Conservation (phyloP, 164 flowering plant genomes). For the Liriodendron chinense region DNA sequence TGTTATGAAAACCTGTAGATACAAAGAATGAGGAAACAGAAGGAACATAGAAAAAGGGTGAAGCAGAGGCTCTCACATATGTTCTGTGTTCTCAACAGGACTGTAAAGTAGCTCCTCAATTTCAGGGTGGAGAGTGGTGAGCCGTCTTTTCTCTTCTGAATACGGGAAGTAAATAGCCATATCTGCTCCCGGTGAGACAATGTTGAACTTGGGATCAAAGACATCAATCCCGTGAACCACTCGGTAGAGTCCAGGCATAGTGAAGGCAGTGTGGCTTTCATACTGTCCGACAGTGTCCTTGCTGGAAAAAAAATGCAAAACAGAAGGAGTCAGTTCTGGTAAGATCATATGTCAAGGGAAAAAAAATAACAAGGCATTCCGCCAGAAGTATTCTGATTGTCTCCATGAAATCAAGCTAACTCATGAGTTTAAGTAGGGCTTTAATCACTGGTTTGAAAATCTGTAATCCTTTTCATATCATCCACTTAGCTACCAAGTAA, state of each 20-base stretch:
- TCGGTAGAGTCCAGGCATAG: slow-evolving; percentile 94
- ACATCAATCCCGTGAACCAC: slow-evolving; percentile 96
- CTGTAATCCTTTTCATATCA: too few species aligned
- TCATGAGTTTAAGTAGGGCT: too few species aligned
- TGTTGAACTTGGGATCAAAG: slow-evolving; percentile 98
- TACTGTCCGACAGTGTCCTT: slow-evolving; percentile 96
- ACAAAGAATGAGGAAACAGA: background rate
- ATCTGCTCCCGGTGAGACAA: slow-evolving; percentile 99
- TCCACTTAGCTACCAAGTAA: background rate
- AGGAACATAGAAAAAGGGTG: background rate
- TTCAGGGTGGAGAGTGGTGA: slow-evolving; percentile 76
- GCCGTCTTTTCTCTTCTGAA: slow-evolving; percentile 62
- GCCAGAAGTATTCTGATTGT: too few species aligned
- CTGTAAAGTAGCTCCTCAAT: slow-evolving; percentile 90
- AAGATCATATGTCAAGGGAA: background rate
- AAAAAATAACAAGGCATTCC: too few species aligned
- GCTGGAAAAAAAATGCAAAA: slow-evolving; percentile 37
- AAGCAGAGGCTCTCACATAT: slow-evolving; percentile 49
- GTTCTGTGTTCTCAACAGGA: slow-evolving; percentile 72
- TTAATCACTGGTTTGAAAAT: too few species aligned
- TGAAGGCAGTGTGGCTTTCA: slow-evolving; percentile 95
- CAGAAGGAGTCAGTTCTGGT: background rate
- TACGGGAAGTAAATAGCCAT: slow-evolving; percentile 78
- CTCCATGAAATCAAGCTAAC: too few species aligned
- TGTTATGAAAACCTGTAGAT: too few species aligned